Evolutionary conservation across 176 grass and related monocot species (phyloP), one percentile per base, ranked within the genome.

Genomic region (Oryza punctata): DNA sequence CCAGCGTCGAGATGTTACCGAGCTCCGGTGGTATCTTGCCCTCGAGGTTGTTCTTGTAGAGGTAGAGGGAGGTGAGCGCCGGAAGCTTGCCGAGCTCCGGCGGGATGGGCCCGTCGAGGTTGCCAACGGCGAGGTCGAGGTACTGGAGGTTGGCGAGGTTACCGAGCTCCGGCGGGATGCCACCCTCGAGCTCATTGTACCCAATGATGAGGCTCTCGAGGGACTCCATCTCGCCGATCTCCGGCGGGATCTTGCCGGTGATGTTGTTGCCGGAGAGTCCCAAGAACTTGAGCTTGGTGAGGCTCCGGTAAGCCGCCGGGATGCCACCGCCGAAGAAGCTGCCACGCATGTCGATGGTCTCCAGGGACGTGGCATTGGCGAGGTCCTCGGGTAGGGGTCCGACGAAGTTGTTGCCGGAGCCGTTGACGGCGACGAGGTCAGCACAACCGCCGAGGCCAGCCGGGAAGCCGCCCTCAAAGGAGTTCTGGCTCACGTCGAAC

Each of bases 241-340:
- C 96, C 30, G 67, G 35, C 1, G 96, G 95, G 65, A 98, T 95
- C 81, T 88, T 80, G 49, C 95, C 95, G 33, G 92, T 94, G 67
- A 98, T 76, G 82, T 98, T 95, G 85, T 98, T 98, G 26, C 92
- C 92, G 5, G 92, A 98, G 79, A 98, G 92, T 52, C 89, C 95
- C 6, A 98, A 66, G 74, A 95, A 93, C 88, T 70, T 89, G 59
- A 98, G 91, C 85, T 87, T 85, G 47, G 86, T 81, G n/a, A 98
- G 91, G 54, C 82, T 93, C 63, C 82, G 61, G 89, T 98, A 98
- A 2, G 93, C 86, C 27, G 72, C 77, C 27, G 93, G 96, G 64
- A 98, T 93, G 72, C 21, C 44, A 0, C 96, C 96, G 13, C 40
- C 73, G 82, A 95, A 98, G 89, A 98, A 98, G 75, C 78, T 90